Base-by-base conservation (phyloP, 306 rosid genomes). In the Psophocarpus tetragonolobus region DNA sequence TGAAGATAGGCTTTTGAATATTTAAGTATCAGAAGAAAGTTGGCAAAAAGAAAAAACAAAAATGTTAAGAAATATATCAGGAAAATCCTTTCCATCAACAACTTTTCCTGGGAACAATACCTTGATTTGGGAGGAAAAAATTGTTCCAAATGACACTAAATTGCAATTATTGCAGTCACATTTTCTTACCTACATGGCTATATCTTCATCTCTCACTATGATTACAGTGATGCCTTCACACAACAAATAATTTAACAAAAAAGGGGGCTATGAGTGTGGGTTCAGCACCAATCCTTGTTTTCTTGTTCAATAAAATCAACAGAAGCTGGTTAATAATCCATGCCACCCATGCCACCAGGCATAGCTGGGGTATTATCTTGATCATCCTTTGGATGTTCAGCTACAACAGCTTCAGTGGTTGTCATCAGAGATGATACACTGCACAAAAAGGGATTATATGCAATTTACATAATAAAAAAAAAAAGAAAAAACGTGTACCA, bases 341-440 rank as follows among this genome's bases (percentile, higher is more conserved):
- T 76, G 60, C 70, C 69, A 17, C 48, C 69, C 85, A 82, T 82
- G 41, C 85, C 85, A 15, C 97, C 95, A 24, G 80, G 87, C 97
- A 92, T 87, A 30, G 88, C 72, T 3, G 97, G 76, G 62, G 38
- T 71, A 18, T 88, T 71, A 18, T 88, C 95, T 63, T 84, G 86
- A n/a, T 94, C 97, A 7, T 92, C 93, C 79, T 82, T 89, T 20
- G 97, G 97, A 67, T 90, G 88, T 84, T 95, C 98, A 10, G 84
- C 51, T 21, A 95, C 93, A 9, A 95, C 29, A 63, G 97, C 98
- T 73, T 95, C 98, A 0, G 98, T 95, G 11, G 98, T 95, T 17
- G 97, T 89, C 97, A 95, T 88, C 89, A 95, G 84, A 47, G 98
- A 95, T 13, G 98, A 95, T 39, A 95, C 97, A 57, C 98, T 94